Evolutionary conservation across 1,284 basidiomycete species (phyloP).

Genomic region (Bondarzewia mesenterica): DNA sequence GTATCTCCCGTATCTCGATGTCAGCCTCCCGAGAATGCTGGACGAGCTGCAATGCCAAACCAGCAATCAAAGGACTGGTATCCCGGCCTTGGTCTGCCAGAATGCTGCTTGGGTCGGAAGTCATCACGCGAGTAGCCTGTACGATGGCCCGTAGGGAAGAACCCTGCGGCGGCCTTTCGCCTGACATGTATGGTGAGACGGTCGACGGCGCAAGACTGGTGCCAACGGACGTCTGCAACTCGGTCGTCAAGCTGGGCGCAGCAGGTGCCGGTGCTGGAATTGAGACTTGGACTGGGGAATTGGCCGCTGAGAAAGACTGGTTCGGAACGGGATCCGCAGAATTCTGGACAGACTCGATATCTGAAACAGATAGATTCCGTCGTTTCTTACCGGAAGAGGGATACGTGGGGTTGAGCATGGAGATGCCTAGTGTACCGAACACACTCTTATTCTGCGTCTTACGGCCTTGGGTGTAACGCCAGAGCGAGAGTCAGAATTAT

Average conservation of each 20-base stretch:
- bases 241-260: slow-evolving; percentile 12
- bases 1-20: slow-evolving; percentile 44
- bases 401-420: slow-evolving; percentile 45
- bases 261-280: slow-evolving; percentile 6
- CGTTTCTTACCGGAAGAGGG: slow-evolving; percentile 21
- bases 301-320: slow-evolving; percentile 1
- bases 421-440: slow-evolving; percentile 63
- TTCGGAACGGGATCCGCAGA: slow-evolving; percentile 2
- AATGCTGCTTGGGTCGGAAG: slow-evolving; percentile 69
- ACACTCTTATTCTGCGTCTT: slow-evolving; percentile 48
- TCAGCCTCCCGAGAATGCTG: slow-evolving; percentile 64
- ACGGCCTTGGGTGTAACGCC: slow-evolving; percentile 12
- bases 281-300: slow-evolving; percentile 7
- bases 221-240: slow-evolving; percentile 9
- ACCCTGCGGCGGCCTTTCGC: slow-evolving; percentile 40
- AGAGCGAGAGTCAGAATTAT: not conserved
- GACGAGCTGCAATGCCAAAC: slow-evolving; percentile 67
- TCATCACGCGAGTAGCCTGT: slow-evolving; percentile 86
- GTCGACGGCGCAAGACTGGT: slow-evolving; percentile 14
- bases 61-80: slow-evolving; percentile 51
- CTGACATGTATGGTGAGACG: slow-evolving; percentile 11
- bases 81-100: slow-evolving; percentile 60
- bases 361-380: slow-evolving; percentile 22
- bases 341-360: slow-evolving; percentile 12
- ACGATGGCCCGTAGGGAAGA: slow-evolving; percentile 65